Conservation (phyloP, 345 rosid species). For the Hibiscus tridactylites region DNA sequence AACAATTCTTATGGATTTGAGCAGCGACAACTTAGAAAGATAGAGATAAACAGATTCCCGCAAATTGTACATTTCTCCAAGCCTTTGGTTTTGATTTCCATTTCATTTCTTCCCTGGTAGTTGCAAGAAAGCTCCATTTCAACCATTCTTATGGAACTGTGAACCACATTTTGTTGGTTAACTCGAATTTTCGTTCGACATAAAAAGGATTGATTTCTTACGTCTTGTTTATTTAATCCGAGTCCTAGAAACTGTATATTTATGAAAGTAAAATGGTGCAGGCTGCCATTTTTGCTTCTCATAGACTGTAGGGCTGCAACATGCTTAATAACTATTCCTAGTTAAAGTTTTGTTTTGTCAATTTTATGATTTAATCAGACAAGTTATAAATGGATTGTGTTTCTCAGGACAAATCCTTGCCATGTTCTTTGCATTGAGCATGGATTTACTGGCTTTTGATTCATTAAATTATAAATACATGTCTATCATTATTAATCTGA, state of each 20-base stretch:
- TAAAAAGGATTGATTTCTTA: not conserved
- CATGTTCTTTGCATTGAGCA: not conserved
- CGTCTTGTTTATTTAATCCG: not conserved
- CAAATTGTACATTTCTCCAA: conserved; percentile 34
- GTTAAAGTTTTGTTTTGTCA: not conserved
- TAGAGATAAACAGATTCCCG: conserved; percentile 20
- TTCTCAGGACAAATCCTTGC: not conserved
- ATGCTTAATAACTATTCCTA: not conserved
- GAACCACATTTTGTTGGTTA: conserved; percentile 9
- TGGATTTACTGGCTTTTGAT: too few species aligned
- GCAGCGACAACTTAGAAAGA: conserved; percentile 47
- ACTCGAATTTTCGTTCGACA: not conserved
- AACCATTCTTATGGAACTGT: conserved; percentile 17
- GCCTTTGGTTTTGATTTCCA: not conserved
- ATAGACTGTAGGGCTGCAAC: not conserved
- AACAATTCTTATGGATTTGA: conserved; percentile 59
- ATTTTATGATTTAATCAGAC: not conserved
- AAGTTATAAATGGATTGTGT: too few species aligned
- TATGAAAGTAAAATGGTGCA: too few species aligned
- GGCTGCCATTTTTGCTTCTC: not conserved
- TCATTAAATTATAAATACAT: too few species aligned
- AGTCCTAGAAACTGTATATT: not conserved
- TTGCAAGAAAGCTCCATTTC: conserved; percentile 16
- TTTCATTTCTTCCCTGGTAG: conserved; percentile 5
- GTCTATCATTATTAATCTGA: too few species aligned